These are phyloP conservation scores for Solanum phureja DNA, from an alignment of 257 asterid species.

Conservation along the genomic window DNA sequence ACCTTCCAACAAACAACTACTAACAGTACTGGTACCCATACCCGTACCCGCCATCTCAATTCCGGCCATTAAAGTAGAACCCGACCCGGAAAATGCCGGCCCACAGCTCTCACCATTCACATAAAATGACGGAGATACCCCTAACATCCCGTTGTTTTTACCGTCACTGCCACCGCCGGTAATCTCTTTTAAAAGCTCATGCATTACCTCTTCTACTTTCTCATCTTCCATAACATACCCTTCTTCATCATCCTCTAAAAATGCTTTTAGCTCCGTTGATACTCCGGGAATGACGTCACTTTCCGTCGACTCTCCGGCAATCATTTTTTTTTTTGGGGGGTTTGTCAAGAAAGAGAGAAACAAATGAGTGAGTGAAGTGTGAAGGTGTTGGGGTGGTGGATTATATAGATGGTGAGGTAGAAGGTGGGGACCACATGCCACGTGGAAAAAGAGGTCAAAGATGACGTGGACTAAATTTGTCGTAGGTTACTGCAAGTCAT, in stretches of 20 bases:
- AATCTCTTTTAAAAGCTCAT: conserved; percentile 6
- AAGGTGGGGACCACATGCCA: neutral
- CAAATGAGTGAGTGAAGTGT: neutral
- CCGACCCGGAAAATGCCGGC: conserved; percentile 4
- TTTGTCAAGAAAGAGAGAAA: neutral
- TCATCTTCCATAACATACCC: neutral
- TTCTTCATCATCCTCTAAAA: conserved; percentile 1
- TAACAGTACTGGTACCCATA: neutral
- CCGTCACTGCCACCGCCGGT: neutral
- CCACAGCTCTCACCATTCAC: conserved; percentile 1
- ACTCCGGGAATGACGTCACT: neutral
- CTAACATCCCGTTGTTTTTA: neutral
- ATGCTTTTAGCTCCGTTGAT: neutral
- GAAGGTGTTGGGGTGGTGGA: neutral
- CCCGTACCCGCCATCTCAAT: neutral
- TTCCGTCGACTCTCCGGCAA: neutral
- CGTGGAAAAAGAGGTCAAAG: neutral
- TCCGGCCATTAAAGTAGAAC: conserved; percentile 6
- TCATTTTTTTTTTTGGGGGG: neutral
- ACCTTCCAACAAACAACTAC: neutral
- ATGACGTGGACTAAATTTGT: neutral
- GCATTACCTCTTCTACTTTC: conserved; percentile 7
- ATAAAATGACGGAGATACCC: neutral
- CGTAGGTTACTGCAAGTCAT: neutral
- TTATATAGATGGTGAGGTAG: neutral